Base-by-base conservation (phyloP, 176 grass and related monocot genomes). In the Zoysia japonica region DNA sequence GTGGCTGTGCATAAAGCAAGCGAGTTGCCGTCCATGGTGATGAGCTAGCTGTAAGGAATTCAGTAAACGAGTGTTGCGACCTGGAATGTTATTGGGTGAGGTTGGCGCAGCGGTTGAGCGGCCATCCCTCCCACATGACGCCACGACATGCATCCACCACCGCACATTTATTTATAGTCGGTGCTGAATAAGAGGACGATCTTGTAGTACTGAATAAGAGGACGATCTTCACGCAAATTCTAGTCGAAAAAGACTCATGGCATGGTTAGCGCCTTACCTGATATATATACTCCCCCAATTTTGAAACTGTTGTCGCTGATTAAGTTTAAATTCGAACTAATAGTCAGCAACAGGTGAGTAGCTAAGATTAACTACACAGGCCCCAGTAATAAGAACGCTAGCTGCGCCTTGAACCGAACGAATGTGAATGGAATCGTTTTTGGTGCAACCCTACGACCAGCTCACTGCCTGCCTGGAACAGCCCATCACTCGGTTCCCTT, bases 401-500 rank as follows among this genome's bases (percentile, higher is more conserved):
- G 14, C 48, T 71, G 49, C 49, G n/a, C 74, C 59, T 77, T n/a
- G 45, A 50, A 62, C 28, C 28, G 28, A 28, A 28, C 28, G 28
- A 28, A 28, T 28, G 28, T 50, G 14, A 7, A 72, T 48, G 7
- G 57, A 63, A 48, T 35, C 20, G 11, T 76, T 44, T 63, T 63
- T 11, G 14, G 14, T 5, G 54, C 55, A 76, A 9, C 50, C 61
- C 11, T 5, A 28, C 28, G 38, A 68, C 73, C 74, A 78, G 62
- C 78, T 65, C 77, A 75, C 40, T 0, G 66, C 79, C 78, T 70
- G 71, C 85, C 86, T 88, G 80, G 86, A 79, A 83, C 80, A 88
- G 75, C 37, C 46, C 3, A 11, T 40, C 46, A n/a, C 9, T 41
- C 56, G 6, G 0, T 46, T 60, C 46, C 3, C 52, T 83, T 68